Evolutionary conservation across 1,284 basidiomycete genomes (phyloP), one percentile per base, ranked within the genome.

Genomic region (Boletus mariae): DNA sequence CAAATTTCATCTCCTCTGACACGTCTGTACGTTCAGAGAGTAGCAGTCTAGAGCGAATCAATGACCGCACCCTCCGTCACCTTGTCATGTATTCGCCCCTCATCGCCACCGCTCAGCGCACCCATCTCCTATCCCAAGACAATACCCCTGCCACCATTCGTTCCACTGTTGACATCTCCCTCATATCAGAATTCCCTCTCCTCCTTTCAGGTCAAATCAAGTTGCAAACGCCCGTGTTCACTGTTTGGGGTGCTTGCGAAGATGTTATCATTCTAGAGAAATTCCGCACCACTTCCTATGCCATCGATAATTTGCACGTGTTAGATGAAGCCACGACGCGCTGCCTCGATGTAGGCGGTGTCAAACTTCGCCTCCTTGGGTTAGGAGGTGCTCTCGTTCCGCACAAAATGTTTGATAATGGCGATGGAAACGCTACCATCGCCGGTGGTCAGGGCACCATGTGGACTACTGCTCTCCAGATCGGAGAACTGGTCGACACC

Each of bases 1-100:
- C 26, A 38, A n/a, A 32, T 54, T 29, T 55, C 25, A 31, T 47
- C 43, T 38, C 17, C 54, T 47, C 52, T 57, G 54, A 64, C 58
- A 58, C 57, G 59, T 61, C 56, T 53, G 45, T 45, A 9, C 56
- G 34, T 25, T 1, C 69, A 90, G 93, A 94, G 71, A 75, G 81
- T 20, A 81, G 82, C 56, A 94, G 90, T 69, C 77, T 97, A 51
- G 89, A 90, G 38, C 80, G 92, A 59, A 96, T 98, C 76, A 92
- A 90, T 66, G 94, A 97, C 80, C 84, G 92, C 60, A 94, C 96
- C 41, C 85, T 99, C 20, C 90, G 94, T 63, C 97, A 99, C 72
- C 84, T 98, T 54, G 88, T 97, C 31, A 92, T 93, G 80, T 99
- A 99, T 74, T 98, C 95, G 15, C 94, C 96, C n/a, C 85, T 98